A percentile compares a stretch with the other conserved stretches of the same genome.
Evolutionary conservation across 495 filamentous ascomycete species (phyloP).

Genomic region (Entonaema liquescens): DNA sequence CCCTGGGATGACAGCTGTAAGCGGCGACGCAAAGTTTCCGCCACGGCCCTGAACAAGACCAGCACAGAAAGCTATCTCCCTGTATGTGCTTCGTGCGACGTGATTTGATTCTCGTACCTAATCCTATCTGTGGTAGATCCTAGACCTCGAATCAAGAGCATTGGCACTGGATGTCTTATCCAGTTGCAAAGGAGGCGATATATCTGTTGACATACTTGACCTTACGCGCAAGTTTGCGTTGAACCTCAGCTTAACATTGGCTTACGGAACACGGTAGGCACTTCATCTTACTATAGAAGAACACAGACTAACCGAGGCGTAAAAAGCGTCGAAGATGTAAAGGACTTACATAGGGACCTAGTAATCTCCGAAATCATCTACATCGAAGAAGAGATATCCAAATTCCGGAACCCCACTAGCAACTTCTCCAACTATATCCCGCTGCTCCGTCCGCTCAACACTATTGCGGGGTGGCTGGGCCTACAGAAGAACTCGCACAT

Average conservation of each 20-base stretch:
- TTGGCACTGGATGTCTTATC: conserved; percentile 72
- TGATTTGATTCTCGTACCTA: background rate
- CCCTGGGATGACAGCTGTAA: conserved; percentile 81
- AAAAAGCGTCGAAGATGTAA: conserved; percentile 60
- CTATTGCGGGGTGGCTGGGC: conserved; percentile 24
- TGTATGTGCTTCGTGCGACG: background rate
- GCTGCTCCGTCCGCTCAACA: conserved; percentile 64
- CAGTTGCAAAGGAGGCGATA: conserved; percentile 63
- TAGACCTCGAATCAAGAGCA: conserved; percentile 71
- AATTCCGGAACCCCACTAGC: conserved; percentile 73
- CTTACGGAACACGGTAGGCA: conserved; percentile 66
- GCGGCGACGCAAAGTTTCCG: conserved; percentile 73
- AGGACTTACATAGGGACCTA: conserved; percentile 58
- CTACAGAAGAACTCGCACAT: conserved; percentile 52
- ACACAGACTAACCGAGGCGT: background rate
- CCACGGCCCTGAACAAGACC: conserved; percentile 74
- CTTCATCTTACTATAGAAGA: background rate
- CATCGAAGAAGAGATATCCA: conserved; percentile 70
- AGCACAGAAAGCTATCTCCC: conserved; percentile 76
- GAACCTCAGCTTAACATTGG: conserved; percentile 71
- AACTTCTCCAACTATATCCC: conserved; percentile 79
- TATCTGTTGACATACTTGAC: conserved; percentile 68
- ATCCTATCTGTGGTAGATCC: conserved; percentile 50
- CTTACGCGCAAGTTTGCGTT: conserved; percentile 76
- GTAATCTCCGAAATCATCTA: conserved; percentile 70